Base-by-base conservation (phyloP, 495 filamentous ascomycete genomes). In the Trichoderma reesei region DNA sequence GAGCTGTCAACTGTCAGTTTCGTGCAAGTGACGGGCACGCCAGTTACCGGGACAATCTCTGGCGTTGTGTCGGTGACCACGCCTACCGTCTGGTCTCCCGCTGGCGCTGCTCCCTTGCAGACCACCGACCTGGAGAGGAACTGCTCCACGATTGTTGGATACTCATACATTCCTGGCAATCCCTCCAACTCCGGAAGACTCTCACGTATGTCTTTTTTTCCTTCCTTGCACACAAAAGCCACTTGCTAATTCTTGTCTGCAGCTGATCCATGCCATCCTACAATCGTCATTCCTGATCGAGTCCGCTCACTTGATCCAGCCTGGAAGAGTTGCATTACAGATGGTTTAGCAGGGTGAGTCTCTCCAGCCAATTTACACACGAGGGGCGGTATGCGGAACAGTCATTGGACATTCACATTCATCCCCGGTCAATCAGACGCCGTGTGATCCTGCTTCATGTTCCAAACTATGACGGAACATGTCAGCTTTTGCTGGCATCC, bases 221-320 rank as follows among this genome's bases (percentile, higher is more conserved):
- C 10, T 34, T 10, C 3, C 3, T 11, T 13, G 5, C 26, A 1
- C 6, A 33, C 34, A 34, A 33, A 3, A 14, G 13, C 13, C 9
- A 56, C 26, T 11, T 13, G 51, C 31, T 56, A 56, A 56, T 5
- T 10, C 51, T 56, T 5, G 0, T 34, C 48, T 3, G 34, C 14
- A 56, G 51, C 51, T 34, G 51, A 56, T 13, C 51, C 51, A 20
- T 56, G 51, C 51, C 51, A 56, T 10, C 51, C 51, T 14, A 56
- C 51, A 26, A 56, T 56, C 14, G 51, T 56, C 2, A 56, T 56
- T 9, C 51, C 51, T 10, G 51, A 56, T 56, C 20, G 51, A 11
- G 9, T 56, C 26, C 16, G 51, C 3, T 33, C 26, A 8, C 34
- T 56, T 10, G 51, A 56, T 10, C 51, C 51, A 4, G 51, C 26